Evolutionary conservation across 2,329 filamentous ascomycete genomes (phyloP).

Genomic region (Zelopaecilomyces penicillatus): DNA sequence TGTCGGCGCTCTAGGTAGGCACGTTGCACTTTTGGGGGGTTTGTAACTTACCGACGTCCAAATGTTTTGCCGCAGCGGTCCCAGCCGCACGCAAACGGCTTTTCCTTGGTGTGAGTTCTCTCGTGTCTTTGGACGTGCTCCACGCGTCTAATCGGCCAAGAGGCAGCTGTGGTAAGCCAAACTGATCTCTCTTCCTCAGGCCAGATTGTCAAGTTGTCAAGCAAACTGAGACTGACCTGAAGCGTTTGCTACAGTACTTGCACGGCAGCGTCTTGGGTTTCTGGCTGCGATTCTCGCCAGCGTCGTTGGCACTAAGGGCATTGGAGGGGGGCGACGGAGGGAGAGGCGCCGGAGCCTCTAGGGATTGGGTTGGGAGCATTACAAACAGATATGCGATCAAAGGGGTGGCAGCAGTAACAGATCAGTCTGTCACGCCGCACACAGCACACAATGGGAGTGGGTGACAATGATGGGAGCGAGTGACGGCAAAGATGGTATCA

Average conservation of each 20-base stretch:
- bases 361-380: constrained; percentile 47
- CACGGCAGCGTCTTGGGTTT: constrained; percentile 56
- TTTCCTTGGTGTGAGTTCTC: constrained; percentile 57
- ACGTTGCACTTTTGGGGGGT: not conserved
- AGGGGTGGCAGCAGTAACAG: constrained; percentile 3
- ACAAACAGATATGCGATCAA: constrained; percentile 17
- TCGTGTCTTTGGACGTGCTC: constrained; percentile 58
- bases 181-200: no score
- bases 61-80: constrained; percentile 54
- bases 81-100: constrained; percentile 53
- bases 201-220: no score
- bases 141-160: constrained; percentile 39
- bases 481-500: constrained; percentile 1
- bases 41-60: constrained; percentile 47
- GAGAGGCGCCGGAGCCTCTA: constrained; percentile 36
- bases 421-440: constrained; percentile 1
- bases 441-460: constrained; percentile 2
- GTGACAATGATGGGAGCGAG: constrained; percentile 1
- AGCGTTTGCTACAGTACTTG: constrained; percentile 55
- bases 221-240: constrained; percentile 39
- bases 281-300: constrained; percentile 44
- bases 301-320: constrained; percentile 31
- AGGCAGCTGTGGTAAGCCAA: no score
- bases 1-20: not conserved
- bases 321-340: constrained; percentile 14